Evolutionary conservation across 2,329 filamentous ascomycete genomes (phyloP).

Genomic region (Nannizzia gypsea): DNA sequence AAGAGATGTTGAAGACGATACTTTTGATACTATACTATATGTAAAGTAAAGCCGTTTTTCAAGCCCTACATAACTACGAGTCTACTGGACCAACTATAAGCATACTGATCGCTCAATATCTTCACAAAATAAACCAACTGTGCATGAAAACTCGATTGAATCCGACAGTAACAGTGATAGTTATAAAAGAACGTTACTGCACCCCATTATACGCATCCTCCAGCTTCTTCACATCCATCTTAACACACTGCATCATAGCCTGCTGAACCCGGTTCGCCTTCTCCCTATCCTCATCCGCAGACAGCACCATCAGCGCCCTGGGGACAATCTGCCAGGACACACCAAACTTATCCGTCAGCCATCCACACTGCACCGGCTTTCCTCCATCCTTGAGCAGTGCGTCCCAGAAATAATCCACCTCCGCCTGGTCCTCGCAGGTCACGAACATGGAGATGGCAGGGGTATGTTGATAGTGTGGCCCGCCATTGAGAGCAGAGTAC

Average conservation of each 20-base stretch:
- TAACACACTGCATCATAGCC: conserved; percentile 36
- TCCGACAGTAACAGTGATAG: background rate
- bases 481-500: conserved; percentile 37
- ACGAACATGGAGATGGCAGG: conserved; percentile 36
- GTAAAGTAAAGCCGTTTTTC: too few species aligned
- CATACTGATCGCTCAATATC: too few species aligned
- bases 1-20: background rate
- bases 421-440: conserved; percentile 36
- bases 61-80: too few species aligned
- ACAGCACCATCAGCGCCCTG: conserved; percentile 25
- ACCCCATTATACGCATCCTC: conserved; percentile 25
- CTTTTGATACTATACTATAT: too few species aligned
- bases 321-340: conserved; percentile 40
- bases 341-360: conserved; percentile 38
- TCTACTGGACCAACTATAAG: too few species aligned
- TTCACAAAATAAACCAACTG: too few species aligned
- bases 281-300: conserved; percentile 23
- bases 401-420: conserved; percentile 40
- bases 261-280: conserved; percentile 23
- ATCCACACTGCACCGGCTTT: conserved; percentile 32
- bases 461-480: conserved; percentile 31
- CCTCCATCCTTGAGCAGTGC: conserved; percentile 31
- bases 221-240: conserved; percentile 33
- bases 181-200: background rate
- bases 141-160: too few species aligned